Percentiles rank a stretch among this genome's conserved stretches.
These are phyloP conservation scores for Phytophthora uliginosa DNA, from an alignment of 352 stramenopile species.

Conservation along the genomic window DNA sequence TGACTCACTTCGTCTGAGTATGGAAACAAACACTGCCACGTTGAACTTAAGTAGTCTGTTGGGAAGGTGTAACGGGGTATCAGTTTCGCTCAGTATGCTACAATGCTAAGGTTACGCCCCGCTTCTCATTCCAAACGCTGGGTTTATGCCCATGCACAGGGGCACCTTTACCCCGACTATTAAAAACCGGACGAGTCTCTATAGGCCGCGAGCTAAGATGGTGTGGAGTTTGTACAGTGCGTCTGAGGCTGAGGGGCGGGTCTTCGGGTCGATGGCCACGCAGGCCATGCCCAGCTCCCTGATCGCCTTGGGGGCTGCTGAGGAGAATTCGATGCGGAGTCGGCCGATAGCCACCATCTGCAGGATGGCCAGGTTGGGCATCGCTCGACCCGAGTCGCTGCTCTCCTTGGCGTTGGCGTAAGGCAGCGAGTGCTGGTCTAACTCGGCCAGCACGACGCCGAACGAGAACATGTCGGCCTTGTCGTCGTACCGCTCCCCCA, in stretches of 20 bases:
- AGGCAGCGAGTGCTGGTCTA: slow-evolving; percentile 45
- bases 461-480: slow-evolving; percentile 65
- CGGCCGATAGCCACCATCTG: slow-evolving; percentile 56
- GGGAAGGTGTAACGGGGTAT: too few species aligned
- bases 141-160: too few species aligned
- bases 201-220: slow-evolving; percentile 34
- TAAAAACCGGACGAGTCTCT: slow-evolving; percentile 12
- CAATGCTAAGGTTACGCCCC: too few species aligned
- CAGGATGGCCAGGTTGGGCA: slow-evolving; percentile 51
- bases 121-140: too few species aligned
- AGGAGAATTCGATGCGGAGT: slow-evolving; percentile 54
- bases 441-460: slow-evolving; percentile 49
- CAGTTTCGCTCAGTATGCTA: too few species aligned
- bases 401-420: slow-evolving; percentile 44
- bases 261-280: slow-evolving; percentile 44
- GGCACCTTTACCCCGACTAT: too few species aligned
- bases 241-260: slow-evolving; percentile 49
- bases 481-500: slow-evolving; percentile 52
- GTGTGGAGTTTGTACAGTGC: slow-evolving; percentile 54
- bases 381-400: slow-evolving; percentile 20
- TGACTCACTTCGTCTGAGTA: too few species aligned
- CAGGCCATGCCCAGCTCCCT: slow-evolving; percentile 44
- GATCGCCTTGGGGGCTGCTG: slow-evolving; percentile 25
- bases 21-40: too few species aligned
- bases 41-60: too few species aligned